A percentile compares a stretch with the other conserved stretches of the same genome.
These are phyloP conservation scores for Hypoxylon lienhwacheense DNA, from an alignment of 495 filamentous ascomycete genomes.

Conservation along the genomic window DNA sequence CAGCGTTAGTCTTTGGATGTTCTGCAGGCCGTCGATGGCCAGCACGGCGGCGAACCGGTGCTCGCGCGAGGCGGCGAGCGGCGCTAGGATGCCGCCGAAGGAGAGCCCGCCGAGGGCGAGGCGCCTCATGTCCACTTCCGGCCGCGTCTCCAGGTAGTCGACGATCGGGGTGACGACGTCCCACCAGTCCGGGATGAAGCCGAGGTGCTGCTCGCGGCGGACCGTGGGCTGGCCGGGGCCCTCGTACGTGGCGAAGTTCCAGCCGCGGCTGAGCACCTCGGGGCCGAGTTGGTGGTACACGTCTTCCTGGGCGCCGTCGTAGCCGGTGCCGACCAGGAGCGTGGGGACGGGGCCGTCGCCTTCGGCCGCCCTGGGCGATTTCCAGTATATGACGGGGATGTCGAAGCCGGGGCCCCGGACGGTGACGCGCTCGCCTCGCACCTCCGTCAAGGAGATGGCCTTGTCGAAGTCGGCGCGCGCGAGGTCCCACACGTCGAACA, in stretches of 20 bases:
- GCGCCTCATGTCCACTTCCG: slow-evolving; percentile 36
- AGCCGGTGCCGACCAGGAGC: slow-evolving; percentile 45
- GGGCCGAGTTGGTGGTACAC: slow-evolving; percentile 41
- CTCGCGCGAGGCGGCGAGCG: slow-evolving; percentile 48
- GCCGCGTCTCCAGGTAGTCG: slow-evolving; percentile 43
- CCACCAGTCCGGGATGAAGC: slow-evolving; percentile 56
- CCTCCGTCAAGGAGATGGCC: slow-evolving; percentile 44
- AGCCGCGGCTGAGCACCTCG: slow-evolving; percentile 46
- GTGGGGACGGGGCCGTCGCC: slow-evolving; percentile 35
- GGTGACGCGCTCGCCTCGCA: slow-evolving; percentile 40
- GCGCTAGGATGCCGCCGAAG: slow-evolving; percentile 44
- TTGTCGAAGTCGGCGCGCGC: slow-evolving; percentile 68
- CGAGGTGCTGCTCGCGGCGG: slow-evolving; percentile 47
- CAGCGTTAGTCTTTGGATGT: slow-evolving; percentile 14
- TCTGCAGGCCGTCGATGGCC: slow-evolving; percentile 44
- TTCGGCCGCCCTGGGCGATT: slow-evolving; percentile 12
- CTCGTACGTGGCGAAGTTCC: slow-evolving; percentile 52
- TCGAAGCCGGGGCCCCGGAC: slow-evolving; percentile 39
- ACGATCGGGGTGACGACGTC: slow-evolving; percentile 49
- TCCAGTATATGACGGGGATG: slow-evolving; percentile 40
- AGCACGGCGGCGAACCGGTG: slow-evolving; percentile 47
- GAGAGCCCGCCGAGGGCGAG: slow-evolving; percentile 44
- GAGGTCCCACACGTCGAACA: slow-evolving; percentile 66
- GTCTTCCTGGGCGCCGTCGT: slow-evolving; percentile 52
- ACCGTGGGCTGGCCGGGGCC: slow-evolving; percentile 54